phyloP scores from a whole-genome alignment of 1,284 basidiomycete genomes.

The Ustilago tritici region DNA sequence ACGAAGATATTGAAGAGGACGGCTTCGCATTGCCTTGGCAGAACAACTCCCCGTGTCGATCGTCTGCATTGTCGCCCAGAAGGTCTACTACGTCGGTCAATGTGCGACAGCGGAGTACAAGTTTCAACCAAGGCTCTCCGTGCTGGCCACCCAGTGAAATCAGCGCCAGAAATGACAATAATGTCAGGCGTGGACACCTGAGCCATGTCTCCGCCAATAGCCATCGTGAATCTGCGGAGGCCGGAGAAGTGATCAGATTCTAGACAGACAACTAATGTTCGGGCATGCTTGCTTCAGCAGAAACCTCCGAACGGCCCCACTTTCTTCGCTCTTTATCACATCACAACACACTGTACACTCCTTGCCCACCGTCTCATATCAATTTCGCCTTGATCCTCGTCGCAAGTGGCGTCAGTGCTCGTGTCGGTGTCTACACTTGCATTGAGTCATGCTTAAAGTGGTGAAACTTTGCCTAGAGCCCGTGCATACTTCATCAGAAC shows the following conservation, averaged over 20 bases:
- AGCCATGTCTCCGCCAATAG: neutral
- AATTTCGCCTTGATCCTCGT: neutral
- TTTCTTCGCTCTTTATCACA: neutral
- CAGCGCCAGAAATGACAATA: neutral
- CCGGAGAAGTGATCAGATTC: slow-evolving; percentile 34
- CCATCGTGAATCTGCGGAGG: slow-evolving; percentile 9
- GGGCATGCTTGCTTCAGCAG: neutral
- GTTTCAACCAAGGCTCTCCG: slow-evolving; percentile 2
- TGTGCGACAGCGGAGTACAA: slow-evolving; percentile 33
- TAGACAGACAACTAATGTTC: neutral
- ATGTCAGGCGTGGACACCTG: slow-evolving; percentile 2
- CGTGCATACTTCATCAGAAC: neutral
- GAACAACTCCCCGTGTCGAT: slow-evolving; percentile 23
- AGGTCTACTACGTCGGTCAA: slow-evolving; percentile 3
- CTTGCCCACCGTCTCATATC: neutral
- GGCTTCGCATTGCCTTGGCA: slow-evolving; percentile 15
- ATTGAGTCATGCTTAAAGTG: neutral
- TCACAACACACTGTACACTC: neutral
- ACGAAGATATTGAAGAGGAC: neutral
- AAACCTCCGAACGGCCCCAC: neutral
- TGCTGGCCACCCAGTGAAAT: slow-evolving; percentile 5
- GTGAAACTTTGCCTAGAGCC: neutral
- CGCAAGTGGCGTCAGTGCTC: neutral
- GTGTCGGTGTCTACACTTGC: neutral
- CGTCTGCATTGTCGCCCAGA: slow-evolving; percentile 33